These are phyloP conservation scores for Coemansia sp. DNA, from an alignment of 192 early-diverging fungal species.

Conservation along the genomic window DNA sequence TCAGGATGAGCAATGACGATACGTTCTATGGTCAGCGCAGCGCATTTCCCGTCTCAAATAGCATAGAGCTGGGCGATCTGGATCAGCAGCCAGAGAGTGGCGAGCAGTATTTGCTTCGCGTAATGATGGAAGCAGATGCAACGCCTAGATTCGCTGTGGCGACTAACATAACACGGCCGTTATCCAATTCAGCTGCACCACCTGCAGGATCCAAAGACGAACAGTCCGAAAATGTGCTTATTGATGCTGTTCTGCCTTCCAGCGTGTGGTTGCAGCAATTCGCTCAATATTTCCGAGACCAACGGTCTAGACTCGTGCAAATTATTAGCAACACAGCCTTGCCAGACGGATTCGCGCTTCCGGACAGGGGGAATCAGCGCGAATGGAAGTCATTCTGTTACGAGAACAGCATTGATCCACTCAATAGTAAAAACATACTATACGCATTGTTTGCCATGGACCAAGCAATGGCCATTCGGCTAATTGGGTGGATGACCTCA, in stretches of 20 bases:
- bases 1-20: constrained; percentile 1
- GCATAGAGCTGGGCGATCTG: constrained; percentile 23
- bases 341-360: constrained; percentile 13
- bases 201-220: neutral
- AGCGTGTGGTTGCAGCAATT: constrained; percentile 18
- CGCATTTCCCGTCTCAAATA: constrained; percentile 30
- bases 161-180: constrained; percentile 13
- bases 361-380: constrained; percentile 14
- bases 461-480: constrained; percentile 31
- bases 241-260: neutral
- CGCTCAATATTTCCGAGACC: constrained; percentile 7
- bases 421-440: constrained; percentile 11
- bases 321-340: constrained; percentile 5
- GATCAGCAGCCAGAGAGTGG: constrained; percentile 29
- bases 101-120: constrained; percentile 50
- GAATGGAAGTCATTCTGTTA: constrained; percentile 46
- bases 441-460: constrained; percentile 30
- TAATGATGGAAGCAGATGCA: constrained; percentile 25
- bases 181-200: neutral
- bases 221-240: neutral
- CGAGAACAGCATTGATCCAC: neutral
- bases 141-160: constrained; percentile 24
- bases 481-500: constrained; percentile 36
- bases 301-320: constrained; percentile 8
- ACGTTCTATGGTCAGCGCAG: constrained; percentile 20